Evolutionary conservation across 2,329 filamentous ascomycete genomes (phyloP).

Genomic region (Boeremia exigua): DNA sequence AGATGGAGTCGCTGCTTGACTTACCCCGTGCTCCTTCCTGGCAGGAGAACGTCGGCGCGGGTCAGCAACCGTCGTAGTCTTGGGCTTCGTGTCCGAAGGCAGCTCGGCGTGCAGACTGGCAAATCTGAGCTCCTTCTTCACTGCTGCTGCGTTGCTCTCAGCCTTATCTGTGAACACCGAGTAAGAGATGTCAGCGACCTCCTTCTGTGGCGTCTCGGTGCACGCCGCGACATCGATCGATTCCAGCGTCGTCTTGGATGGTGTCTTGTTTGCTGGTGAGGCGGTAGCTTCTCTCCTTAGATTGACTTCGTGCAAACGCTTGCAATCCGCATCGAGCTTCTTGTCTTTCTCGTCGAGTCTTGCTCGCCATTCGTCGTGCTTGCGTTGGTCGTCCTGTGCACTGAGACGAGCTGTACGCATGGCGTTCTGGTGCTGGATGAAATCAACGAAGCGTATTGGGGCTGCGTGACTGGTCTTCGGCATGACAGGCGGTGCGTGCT

Average conservation of each 20-base stretch:
- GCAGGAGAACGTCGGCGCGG: too few species aligned
- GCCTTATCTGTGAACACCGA: too few species aligned
- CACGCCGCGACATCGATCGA: not conserved
- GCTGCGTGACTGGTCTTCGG: not conserved
- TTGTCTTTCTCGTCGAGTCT: not conserved
- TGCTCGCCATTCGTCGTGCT: not conserved
- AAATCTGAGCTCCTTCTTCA: too few species aligned
- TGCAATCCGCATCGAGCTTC: not conserved
- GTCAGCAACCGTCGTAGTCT: too few species aligned
- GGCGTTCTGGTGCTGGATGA: not conserved
- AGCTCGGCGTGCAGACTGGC: too few species aligned
- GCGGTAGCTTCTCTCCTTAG: not conserved
- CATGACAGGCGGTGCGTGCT: not conserved
- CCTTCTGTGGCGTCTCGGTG: not conserved
- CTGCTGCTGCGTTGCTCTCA: too few species aligned
- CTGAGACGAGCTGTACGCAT: not conserved
- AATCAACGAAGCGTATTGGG: not conserved
- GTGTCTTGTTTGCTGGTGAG: too few species aligned
- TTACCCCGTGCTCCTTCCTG: too few species aligned
- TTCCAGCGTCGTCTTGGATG: not conserved
- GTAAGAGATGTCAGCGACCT: not conserved
- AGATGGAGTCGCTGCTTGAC: too few species aligned
- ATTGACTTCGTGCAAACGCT: not conserved
- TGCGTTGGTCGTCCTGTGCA: not conserved
- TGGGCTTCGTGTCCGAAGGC: too few species aligned